Evolutionary conservation across 2,329 filamentous ascomycete genomes (phyloP).

Genomic region (Ophiostoma novo-ulmi): DNA sequence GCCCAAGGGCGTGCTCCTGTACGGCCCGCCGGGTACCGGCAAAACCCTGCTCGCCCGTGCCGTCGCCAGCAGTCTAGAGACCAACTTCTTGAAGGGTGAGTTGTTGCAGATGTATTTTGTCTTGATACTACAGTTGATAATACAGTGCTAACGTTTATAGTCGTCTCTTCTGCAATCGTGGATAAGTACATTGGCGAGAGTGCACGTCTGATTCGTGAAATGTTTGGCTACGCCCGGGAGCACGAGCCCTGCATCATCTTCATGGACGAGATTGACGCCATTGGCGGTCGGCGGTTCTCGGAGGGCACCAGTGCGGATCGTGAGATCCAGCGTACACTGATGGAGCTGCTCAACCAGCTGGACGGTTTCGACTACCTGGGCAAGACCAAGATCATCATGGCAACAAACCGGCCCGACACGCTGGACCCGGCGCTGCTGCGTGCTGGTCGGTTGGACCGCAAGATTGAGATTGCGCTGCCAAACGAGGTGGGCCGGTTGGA

Average conservation of each 20-base stretch:
- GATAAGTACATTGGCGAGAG: conserved; percentile 99
- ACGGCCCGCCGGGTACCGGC: conserved; percentile 92
- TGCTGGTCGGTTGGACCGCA: conserved; percentile 88
- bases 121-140: conserved; percentile 35
- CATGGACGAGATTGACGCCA: conserved; percentile 99
- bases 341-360: conserved; percentile 97
- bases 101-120: background rate
- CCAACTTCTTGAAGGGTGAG: conserved; percentile 94
- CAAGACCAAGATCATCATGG: conserved; percentile 99
- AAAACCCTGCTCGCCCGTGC: conserved; percentile 93
- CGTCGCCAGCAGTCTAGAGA: conserved; percentile 92
- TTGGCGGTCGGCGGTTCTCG: conserved; percentile 91
- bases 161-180: conserved; percentile 96
- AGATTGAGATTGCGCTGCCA: conserved; percentile 95
- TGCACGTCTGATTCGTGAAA: conserved; percentile 91
- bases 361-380: conserved; percentile 99
- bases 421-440: conserved; percentile 88
- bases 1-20: conserved; percentile 92
- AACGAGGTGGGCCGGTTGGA: conserved; percentile 95
- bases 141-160: conserved; percentile 34
- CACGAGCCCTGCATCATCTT: conserved; percentile 99
- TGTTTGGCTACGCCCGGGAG: conserved; percentile 99
- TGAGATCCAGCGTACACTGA: conserved; percentile 95
- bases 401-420: conserved; percentile 93
- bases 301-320: conserved; percentile 96